Base-by-base conservation (phyloP, 2,329 filamentous ascomycete species). In the Stylonectria norvegica region DNA sequence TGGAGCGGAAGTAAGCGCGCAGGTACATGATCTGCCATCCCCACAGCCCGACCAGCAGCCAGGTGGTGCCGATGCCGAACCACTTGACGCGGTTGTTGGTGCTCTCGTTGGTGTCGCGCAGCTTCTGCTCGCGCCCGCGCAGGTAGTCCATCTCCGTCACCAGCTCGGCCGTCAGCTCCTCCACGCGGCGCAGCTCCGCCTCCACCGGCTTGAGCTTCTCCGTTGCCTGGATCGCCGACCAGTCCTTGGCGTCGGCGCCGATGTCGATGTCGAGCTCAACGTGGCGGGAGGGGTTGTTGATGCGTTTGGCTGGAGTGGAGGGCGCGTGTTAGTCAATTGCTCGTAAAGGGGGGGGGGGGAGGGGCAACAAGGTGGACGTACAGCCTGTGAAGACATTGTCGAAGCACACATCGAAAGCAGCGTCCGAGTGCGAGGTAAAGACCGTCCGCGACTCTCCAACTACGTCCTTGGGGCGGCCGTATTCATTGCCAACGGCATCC, bases 191-290 rank as follows among this genome's bases (percentile, higher is more conserved):
- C 60, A 98, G 79, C 66, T 97, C 93, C 14, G 88, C 89, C 72
- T 98, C 93, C 57, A 96, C 81, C 34, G 93, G 93, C 79, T 95
- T 95, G 57, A 98, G 83, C 77, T 97, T 97, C 79, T 98, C 93
- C 49, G 84, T 86, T 42, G 89, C 89, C 71, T 96, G 89, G 64
- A 97, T 94, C 56, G 89, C 89, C 52, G 85, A 89, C 93, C 93
- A 98, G 72, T 98, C 93, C 68, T 95, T 95, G 52, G 93, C 93
- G 66, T 96, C 90, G 67, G 90, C 90, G 59, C 90, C 90, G 58
- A 96, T 95, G 66, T 96, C 90, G 63, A 96, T 86, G 68, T 95
- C 90, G 58, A 96, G 85, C 71, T 95, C 90, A 53, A 96, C 69
- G 64, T 85, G 78, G 52, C 89, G 86, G 61, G 65, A 75, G 64